Conservation (phyloP, 2,329 filamentous ascomycete genomes). For the Microdochium trichocladiopsis region DNA sequence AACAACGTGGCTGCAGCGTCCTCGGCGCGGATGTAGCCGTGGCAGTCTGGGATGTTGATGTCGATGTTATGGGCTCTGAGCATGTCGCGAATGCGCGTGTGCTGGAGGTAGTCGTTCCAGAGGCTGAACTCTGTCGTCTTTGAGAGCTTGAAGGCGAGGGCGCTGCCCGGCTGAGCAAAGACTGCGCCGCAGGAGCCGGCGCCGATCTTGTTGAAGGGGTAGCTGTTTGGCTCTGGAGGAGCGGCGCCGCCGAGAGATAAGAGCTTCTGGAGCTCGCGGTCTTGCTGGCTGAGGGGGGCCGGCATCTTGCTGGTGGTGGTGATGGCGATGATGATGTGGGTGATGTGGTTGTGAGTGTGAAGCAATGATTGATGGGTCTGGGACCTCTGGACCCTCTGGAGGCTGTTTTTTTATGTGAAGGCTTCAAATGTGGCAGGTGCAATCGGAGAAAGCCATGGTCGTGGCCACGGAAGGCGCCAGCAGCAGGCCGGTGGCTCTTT, state of each 20-base stretch:
- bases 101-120: slow-evolving; percentile 6
- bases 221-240: neutral
- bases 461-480: too few relatives aligned
- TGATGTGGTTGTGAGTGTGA: too few relatives aligned
- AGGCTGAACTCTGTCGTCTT: slow-evolving; percentile 4
- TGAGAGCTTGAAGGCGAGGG: slow-evolving; percentile 8
- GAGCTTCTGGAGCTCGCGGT: neutral
- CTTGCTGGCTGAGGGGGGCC: neutral
- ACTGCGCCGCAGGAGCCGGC: slow-evolving; percentile 12
- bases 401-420: too few relatives aligned
- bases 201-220: slow-evolving; percentile 11
- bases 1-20: slow-evolving; percentile 1
- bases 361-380: too few relatives aligned
- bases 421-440: too few relatives aligned
- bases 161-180: slow-evolving; percentile 3
- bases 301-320: too few relatives aligned
- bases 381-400: too few relatives aligned
- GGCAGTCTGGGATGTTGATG: slow-evolving; percentile 4
- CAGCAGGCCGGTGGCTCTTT: too few relatives aligned
- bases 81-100: slow-evolving; percentile 1
- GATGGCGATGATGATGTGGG: too few relatives aligned
- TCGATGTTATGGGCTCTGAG: slow-evolving; percentile 2
- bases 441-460: too few relatives aligned
- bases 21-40: slow-evolving; percentile 1
- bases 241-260: neutral